A percentile compares a stretch with the other conserved stretches of the same genome.
phyloP scores from a whole-genome alignment of 208 protist genomes.

The Wallacemonas sp. region DNA sequence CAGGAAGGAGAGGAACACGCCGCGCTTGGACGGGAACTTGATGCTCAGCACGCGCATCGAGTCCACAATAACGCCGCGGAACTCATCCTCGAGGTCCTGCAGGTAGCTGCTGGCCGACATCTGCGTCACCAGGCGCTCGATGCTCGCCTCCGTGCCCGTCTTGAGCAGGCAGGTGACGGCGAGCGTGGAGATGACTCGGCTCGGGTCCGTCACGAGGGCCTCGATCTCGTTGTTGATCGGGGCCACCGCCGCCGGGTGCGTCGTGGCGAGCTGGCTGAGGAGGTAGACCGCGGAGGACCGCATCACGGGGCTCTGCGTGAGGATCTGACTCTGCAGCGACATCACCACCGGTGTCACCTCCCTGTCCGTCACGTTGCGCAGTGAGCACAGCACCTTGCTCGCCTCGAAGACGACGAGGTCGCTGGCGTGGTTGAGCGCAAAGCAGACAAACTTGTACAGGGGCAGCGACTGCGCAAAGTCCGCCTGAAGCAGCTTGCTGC shows the following conservation, averaged over 20 bases:
- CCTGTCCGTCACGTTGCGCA: slow-evolving; percentile 85
- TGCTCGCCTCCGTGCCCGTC: slow-evolving; percentile 94
- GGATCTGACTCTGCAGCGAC: slow-evolving; percentile 91
- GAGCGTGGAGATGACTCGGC: slow-evolving; percentile 97
- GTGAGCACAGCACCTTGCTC: slow-evolving; percentile 93
- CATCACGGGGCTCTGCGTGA: slow-evolving; percentile 90
- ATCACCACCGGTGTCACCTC: slow-evolving; percentile 93
- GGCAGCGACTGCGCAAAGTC: slow-evolving; percentile 71
- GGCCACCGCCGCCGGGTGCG: slow-evolving; percentile 84
- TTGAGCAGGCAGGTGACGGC: slow-evolving; percentile 98
- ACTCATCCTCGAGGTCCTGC: slow-evolving; percentile 97
- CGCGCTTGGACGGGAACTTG: slow-evolving; percentile 95
- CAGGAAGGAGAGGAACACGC: slow-evolving; percentile 91
- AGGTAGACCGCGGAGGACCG: slow-evolving; percentile 95
- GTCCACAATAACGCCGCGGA: slow-evolving; percentile 97
- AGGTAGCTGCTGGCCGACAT: slow-evolving; percentile 92
- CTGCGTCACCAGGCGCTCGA: slow-evolving; percentile 97
- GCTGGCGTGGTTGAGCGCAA: slow-evolving; percentile 89
- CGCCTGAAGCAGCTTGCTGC: slow-evolving; percentile 91
- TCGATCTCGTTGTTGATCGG: slow-evolving; percentile 97
- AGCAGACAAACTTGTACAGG: slow-evolving; percentile 93
- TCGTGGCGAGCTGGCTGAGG: slow-evolving; percentile 89
- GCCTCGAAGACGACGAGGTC: slow-evolving; percentile 98
- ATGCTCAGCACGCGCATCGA: slow-evolving; percentile 93
- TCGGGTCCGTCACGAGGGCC: slow-evolving; percentile 93